Evolutionary conservation across 805 yeast genomes (phyloP), one percentile per base, ranked within the genome.

Genomic region (Tetrapisispora phaffii): DNA sequence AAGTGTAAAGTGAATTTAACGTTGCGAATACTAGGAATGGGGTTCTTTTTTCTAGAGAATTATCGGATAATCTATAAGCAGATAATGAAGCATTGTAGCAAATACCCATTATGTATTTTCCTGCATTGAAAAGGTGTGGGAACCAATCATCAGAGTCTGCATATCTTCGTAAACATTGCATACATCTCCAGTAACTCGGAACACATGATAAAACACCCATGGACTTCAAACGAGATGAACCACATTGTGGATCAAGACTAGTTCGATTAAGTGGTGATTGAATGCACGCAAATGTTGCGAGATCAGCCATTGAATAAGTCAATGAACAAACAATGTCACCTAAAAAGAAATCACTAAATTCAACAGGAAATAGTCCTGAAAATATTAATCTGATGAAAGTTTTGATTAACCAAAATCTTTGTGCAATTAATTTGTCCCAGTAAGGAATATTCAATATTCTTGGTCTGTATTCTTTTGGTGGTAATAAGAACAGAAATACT

Each of bases 111-210:
- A 74, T 56, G 60, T 90, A 93, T 63, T 93, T 93, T 29, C 71
- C 56, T 72, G 86, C 86, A 56, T 93, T 93, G 5, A 95, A 90
- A 47, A 90, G 65, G 71, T 93, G 98, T 0, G 98, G 98, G 59
- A 93, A 93, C 85, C 89, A 82, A 57, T 89, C 96, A 2, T 94
- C 90, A 0, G 97, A 83, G 59, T 93, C 98, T 23, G 80, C 77
- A 60, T 74, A 93, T 74, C 98, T 94, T 55, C 98, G 71, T 29
- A 83, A 60, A 65, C 98, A 93, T 61, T 93, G 98, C 45, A 90
- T 59, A 46, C 85, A 77, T 66, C 98, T 83, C 88, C 95, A 87
- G 36, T 85, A 76, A 47, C 87, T 82, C 0, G 98, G 98, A 17
- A 93, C 60, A 8, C 95, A 73, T 28, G 88, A 73, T 52, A 90